Evolutionary conservation across 805 yeast species (phyloP), one percentile per base, ranked within the genome.

Genomic region (Teunomyces gatunensis): DNA sequence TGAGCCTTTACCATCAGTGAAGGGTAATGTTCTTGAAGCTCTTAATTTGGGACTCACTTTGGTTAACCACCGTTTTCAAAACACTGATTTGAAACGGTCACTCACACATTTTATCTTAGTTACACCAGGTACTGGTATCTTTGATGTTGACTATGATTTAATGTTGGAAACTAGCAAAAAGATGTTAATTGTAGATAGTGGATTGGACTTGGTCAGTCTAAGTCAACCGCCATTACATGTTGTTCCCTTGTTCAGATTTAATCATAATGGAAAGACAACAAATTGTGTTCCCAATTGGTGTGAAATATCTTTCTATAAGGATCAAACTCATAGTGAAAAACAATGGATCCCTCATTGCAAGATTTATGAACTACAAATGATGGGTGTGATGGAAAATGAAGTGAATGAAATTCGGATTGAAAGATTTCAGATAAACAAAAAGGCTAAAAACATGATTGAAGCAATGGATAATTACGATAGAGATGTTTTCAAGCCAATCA

Each of bases 341-440:
- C 86, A 81, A 54, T 92, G 98, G 97, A 78, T 85, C n/a, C 97
- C 99, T 0, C 74, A 94, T 30, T 90, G 97, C 65, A 89, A 89
- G 57, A 91, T 94, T 44, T 92, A 94, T 64, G 98, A 92, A 58
- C 68, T 94, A 15, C 98, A 94, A 63, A 94, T 94, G 97, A 92
- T 92, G 95, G 98, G 98, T 0, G 79, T 94, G 6, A 89, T 92
- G 85, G 98, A 92, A 58, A 89, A 88, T 56, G 97, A 94, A 58
- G 72, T 84, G 48, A 81, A 83, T 53, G 81, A 85, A 10, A 79
- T 86, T 6, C 79, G 83, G 6, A 78, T 91, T 9, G 84, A 83
- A 13, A 77, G 84, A 44, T 67, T 90, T 44, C 75, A 71, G 10
- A 57, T 57, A 51, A 64, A 51, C 42, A 59, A 39, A 47, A 60